Percentiles rank a stretch among this genome's conserved stretches.
phyloP scores from a whole-genome alignment of 371 early-diverging fungal genomes.

The Batrachochytrium dendrobatidis region DNA sequence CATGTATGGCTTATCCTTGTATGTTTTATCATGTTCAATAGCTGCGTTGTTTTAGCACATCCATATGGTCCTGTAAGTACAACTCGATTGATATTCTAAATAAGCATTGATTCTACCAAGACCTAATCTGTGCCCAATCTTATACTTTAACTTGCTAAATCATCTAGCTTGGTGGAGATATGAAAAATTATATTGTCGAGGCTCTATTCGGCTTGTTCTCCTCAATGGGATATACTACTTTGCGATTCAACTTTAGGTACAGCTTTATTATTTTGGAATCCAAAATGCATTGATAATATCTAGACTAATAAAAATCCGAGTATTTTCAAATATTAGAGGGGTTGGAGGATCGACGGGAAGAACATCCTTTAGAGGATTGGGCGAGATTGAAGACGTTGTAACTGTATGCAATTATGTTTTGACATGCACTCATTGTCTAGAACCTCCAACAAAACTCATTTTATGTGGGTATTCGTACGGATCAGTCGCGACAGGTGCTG shows the following conservation, averaged over 20 bases:
- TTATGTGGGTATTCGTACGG: constrained; percentile 27
- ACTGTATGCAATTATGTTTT: constrained; percentile 15
- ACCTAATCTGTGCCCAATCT: neutral
- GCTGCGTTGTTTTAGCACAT: constrained; percentile 22
- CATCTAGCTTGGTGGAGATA: constrained; percentile 21
- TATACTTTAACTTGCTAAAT: neutral
- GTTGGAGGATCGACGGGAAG: constrained; percentile 17
- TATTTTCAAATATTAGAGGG: no score
- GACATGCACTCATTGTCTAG: neutral
- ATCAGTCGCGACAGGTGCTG: constrained; percentile 6
- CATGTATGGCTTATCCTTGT: neutral
- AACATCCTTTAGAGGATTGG: constrained; percentile 12
- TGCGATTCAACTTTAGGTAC: constrained; percentile 26
- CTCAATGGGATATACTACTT: constrained; percentile 11
- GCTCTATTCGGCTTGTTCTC: constrained; percentile 18
- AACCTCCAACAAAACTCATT: constrained; percentile 5
- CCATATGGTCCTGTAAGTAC: constrained; percentile 24
- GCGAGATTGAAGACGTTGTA: constrained; percentile 19
- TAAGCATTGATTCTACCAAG: neutral
- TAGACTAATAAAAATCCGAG: no score
- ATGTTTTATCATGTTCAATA: neutral
- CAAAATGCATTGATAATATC: no score
- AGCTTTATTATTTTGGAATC: neutral
- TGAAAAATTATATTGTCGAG: constrained; percentile 22
- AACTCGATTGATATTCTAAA: neutral